Base-by-base conservation (phyloP, 768 basidiomycete species). In the Saitozyma sp. region DNA sequence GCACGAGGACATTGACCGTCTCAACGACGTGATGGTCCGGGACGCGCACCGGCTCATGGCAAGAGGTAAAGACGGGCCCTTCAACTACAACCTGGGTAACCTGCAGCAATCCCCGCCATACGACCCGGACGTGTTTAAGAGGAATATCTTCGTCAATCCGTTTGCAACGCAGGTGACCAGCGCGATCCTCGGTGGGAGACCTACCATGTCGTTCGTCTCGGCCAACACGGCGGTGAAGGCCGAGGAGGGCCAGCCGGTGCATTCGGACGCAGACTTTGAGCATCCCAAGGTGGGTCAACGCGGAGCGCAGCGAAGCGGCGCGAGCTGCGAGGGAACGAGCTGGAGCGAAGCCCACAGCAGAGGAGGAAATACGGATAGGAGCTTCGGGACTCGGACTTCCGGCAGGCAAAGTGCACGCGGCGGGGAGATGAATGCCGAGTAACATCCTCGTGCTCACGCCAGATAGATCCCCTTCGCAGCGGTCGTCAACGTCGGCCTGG, bases 161-260 rank as follows among this genome's bases (percentile, higher is more conserved):
- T 50, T 50, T 29, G 50, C 50, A 7, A 50, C 37, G 9, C 50
- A 50, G 50, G 6, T 50, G 17, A 50, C 50, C 17, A 50, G 37
- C 16, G 50, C 50, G 17, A 19, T 17, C 17, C 50, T 50, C 9
- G 50, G 50, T 29, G 9, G 9, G 16, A 50, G 50, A 50, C 50
- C 50, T 9, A 50, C 50, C 9, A 17, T 50, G 50, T 50, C 50
- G 9, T 50, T 50, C 6, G 37, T 50, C 50, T 50, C 50, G 17
- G 17, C 50, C 50, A 50, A 50, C 37, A 29, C 50, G 50, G 50
- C 50, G 6, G 50, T 50, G 17, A 50, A 50, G 50, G 50, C 50
- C 17, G 50, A 50, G 11, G 17, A 50, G 9, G 50, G 50, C 1
- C 50, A 50, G 29, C 29, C 29, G 29, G 29, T 29, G 29, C 29